Evolutionary conservation across 371 early-diverging fungal species (phyloP).

Genomic region (Apophysomyces sp.): DNA sequence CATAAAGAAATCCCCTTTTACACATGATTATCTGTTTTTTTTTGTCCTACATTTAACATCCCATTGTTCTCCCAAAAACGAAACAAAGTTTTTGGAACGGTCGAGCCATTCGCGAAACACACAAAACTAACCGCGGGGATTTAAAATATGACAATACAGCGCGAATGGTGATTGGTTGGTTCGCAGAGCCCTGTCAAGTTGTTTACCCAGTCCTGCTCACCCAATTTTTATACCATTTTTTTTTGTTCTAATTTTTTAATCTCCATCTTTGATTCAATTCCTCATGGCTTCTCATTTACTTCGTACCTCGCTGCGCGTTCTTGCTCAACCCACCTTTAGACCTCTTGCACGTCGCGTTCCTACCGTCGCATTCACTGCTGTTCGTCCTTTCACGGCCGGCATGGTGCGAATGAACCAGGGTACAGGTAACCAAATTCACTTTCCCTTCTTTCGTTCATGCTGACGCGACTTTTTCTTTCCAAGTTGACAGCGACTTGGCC

Average conservation of each 20-base stretch:
- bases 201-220: background rate
- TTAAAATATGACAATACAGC: background rate
- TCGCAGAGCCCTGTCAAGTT: background rate
- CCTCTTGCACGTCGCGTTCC: slow-evolving; percentile 16
- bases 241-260: too few species aligned
- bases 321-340: slow-evolving; percentile 27
- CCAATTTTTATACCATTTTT: background rate
- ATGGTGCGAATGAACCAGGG: slow-evolving; percentile 33
- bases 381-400: slow-evolving; percentile 28
- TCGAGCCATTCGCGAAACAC: background rate
- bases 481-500: slow-evolving; percentile 68
- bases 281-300: slow-evolving; percentile 40
- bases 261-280: background rate
- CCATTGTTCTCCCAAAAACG: background rate
- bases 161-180: background rate
- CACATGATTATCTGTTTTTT: background rate
- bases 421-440: slow-evolving; percentile 23
- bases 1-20: background rate
- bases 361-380: slow-evolving; percentile 14
- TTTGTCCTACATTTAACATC: background rate
- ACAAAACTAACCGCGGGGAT: background rate
- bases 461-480: background rate
- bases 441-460: background rate
- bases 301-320: slow-evolving; percentile 37
- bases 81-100: background rate